Percentiles rank a stretch among this genome's conserved stretches.
phyloP scores from a whole-genome alignment of 75 land plant genomes.

The Picea glauca region DNA sequence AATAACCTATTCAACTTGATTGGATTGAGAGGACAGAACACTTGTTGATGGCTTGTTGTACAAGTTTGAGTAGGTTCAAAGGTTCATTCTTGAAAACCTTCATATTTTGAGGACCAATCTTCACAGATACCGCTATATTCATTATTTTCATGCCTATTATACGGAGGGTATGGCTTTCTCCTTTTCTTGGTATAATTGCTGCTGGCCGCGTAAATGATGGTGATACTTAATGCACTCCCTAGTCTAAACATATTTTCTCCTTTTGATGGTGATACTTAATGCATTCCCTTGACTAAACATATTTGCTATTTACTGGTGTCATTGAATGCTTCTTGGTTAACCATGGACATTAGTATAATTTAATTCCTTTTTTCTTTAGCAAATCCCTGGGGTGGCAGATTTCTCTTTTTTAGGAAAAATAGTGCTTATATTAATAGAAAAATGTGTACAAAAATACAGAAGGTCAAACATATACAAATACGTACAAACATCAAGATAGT shows the following conservation, averaged over 20 bases:
- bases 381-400: neutral
- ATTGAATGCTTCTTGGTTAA: neutral
- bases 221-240: neutral
- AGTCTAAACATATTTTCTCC: neutral
- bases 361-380: neutral
- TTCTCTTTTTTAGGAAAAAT: too few species aligned
- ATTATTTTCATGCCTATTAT: neutral
- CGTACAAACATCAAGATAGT: too few species aligned
- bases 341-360: neutral
- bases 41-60: neutral
- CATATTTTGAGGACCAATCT: neutral
- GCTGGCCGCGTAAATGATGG: neutral
- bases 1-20: neutral
- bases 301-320: neutral
- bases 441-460: too few species aligned
- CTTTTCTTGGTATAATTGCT: neutral
- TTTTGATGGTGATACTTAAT: neutral
- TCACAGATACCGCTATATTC: neutral
- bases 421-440: too few species aligned
- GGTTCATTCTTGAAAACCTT: neutral
- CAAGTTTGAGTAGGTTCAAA: neutral
- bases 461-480: too few species aligned
- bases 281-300: neutral
- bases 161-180: neutral
- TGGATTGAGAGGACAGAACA: neutral